Evolutionary conservation across 2,329 filamentous ascomycete species (phyloP), one percentile per base, ranked within the genome.

Genomic region (Blastomyces emzantsi): DNA sequence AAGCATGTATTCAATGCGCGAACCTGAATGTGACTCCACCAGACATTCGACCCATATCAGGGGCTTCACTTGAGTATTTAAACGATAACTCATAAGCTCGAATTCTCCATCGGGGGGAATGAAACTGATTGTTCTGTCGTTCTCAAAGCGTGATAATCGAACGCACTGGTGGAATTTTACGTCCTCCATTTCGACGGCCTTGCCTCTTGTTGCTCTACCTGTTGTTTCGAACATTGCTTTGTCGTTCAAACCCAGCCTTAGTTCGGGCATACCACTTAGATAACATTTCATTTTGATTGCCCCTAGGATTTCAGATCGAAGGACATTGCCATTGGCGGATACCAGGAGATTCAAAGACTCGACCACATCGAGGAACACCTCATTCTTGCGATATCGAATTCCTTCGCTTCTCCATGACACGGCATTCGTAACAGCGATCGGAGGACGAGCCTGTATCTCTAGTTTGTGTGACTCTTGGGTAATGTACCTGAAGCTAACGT

Each of bases 251-350:
- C 94, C 94, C 60, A 99, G 79, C 36, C 94, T 88, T 72, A 99
- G 79, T 79, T 99, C 94, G 13, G 94, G 94, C 94, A 99, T 99
- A 64, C 94, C 94, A 57, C 91, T 96, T 19, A 99, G 83, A 74
- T 99, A 99, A 79, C 94, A 99, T 80, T 99, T 99, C 94, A 99
- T 97, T 81, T 99, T 99, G 77, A 99, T 88, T 54, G 94, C 92
- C 63, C 94, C 94, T 30, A 99, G 82, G 70, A 99, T 99, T 79
- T 99, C 94, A 8, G 92, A 96, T 30, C 94, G 89, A 65, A 99
- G 81, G 4, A 99, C 94, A 74, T 96, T 97, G 76, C 94, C 94
- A 71, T 91, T 95, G 63, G 92, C 86, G 62, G 91, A 95, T 25
- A 99, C 94, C 25, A 99, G 86, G 45, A 99, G 85, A 78, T 99